Base-by-base conservation (phyloP, 1,139 yeast genomes). In the Groenewaldozyma sp. region DNA sequence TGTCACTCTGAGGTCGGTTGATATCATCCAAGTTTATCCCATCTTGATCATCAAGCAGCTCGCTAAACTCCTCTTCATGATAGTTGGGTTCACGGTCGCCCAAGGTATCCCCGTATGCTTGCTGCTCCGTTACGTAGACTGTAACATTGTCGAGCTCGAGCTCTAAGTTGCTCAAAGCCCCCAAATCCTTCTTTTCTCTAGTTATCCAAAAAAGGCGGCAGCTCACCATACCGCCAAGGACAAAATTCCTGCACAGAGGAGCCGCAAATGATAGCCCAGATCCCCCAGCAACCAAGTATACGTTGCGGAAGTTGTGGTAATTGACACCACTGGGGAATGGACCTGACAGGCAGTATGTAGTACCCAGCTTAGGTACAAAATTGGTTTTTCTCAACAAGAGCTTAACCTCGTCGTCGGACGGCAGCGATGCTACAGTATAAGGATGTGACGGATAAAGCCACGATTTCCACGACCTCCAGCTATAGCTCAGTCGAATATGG, bases 181-280 rank as follows among this genome's bases (percentile, higher is more conserved):
- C 63, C 9, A 67, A 36, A 50, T 79, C 86, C 1, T 55, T 53
- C 21, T 50, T 56, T 38, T 61, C 61, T 26, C 71, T 58, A 0
- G 74, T 68, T 31, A 76, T 65, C 93, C 93, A 81, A 0, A 72
- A 56, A 36, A 67, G 53, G 31, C 55, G 51, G 7, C 45, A 49
- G 4, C 38, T 42, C 17, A 40, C 50, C 1, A 45, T 44, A 28
- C 36, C 46, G 24, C 35, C 40, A 10, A 37, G 37, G 5, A 42
- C 42, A 21, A 56, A 37, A n/a, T 46, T 45, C 11, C 58, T 46
- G 10, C 48, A 48, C 1, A 64, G 40, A 0, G 94, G 83, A 2
- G 84, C 62, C 0, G 84, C 91, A 51, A 76, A 74, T 0, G 95
- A 79, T 4, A 87, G 71, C 0, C 95, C 96, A 0, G 94, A 76